Evolutionary conservation across 2,329 filamentous ascomycete genomes (phyloP), one percentile per base, ranked within the genome.

Genomic region (Pseudogymnoascus sp.): DNA sequence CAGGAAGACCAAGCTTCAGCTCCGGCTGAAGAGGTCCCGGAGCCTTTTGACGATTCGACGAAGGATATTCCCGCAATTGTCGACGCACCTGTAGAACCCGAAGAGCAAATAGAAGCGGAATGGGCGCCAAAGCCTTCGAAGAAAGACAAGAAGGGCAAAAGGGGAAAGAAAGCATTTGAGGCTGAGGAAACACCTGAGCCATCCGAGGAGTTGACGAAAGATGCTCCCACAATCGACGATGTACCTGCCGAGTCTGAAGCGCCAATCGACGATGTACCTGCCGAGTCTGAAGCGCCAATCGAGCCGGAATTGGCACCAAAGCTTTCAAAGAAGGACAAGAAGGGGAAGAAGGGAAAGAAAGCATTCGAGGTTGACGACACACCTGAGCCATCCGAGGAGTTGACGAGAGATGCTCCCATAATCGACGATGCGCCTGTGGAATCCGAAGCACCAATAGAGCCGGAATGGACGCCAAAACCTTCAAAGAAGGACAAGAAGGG

Each of bases 81-180:
- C 13, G 38, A 26, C 21, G 15, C 59, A 9, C 23, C 26, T 42
- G 8, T 33, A 15, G 38, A 40, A 40, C 3, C 38, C 50, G 70
- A 68, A 15, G 69, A 69, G 33, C 38, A 69, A 26, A 21, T 31
- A 11, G 63, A 53, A 10, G 21, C 62, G 15, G 65, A 60, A 15
- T 23, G 26, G 21, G 57, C 59, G 21, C 44, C 71, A 68, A 74
- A 71, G 63, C 77, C 75, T 65, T 70, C 72, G 19, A 74, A 75
- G 62, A 74, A 73, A 60, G 69, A 70, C 6, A 78, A 72, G 71
- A 76, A 68, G 61, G 70, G 69, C 44, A 64, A 66, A 17, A 71
- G 69, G 38, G 21, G 35, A 2, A 65, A 66, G 36, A 38, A 36
- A 10, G 59, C 59, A 31, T 23, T 26, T 1, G 35, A 61, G n/a